These are phyloP conservation scores for Leucocoprinus birnbaumii DNA, from an alignment of 768 basidiomycete species.

Conservation along the genomic window DNA sequence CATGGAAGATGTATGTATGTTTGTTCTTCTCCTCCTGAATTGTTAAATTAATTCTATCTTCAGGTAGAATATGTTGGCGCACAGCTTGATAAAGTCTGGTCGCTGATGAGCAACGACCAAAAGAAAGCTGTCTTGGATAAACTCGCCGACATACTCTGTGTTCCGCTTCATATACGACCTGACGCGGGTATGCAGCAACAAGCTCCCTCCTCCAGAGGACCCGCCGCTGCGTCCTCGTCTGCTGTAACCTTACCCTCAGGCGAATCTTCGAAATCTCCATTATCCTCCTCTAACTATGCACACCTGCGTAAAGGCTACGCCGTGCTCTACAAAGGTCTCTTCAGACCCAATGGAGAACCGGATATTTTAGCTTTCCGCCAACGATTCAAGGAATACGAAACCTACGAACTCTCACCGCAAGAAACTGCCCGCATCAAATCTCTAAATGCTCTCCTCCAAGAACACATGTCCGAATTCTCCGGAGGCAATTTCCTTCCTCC, in stretches of 20 bases:
- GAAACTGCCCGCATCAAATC: constrained; percentile 3
- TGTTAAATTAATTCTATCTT: not conserved
- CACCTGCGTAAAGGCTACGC: constrained; percentile 9
- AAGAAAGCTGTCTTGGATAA: constrained; percentile 10
- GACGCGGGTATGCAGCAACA: constrained; percentile 2
- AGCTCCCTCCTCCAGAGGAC: not conserved
- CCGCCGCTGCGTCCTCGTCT: constrained; percentile 2
- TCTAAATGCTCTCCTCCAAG: constrained; percentile 6
- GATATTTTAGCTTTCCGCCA: constrained; percentile 1
- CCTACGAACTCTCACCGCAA: constrained; percentile 9
- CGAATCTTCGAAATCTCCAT: not conserved
- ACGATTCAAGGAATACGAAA: constrained; percentile 6
- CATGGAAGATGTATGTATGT: constrained; percentile 7
- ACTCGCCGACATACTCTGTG: constrained; percentile 10
- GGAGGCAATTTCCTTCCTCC: constrained; percentile 11
- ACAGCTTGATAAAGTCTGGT: constrained; percentile 2
- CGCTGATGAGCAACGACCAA: not conserved
- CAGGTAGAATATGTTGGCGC: constrained; percentile 1
- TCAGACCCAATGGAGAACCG: constrained; percentile 9
- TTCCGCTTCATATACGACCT: constrained; percentile 6
- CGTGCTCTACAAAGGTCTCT: constrained; percentile 5
- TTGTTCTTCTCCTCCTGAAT: not conserved
- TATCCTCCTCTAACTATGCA: constrained; percentile 4
- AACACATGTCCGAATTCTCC: constrained; percentile 9
- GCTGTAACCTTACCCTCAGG: not conserved